These are phyloP conservation scores for Tolypocladium nubicola DNA, from an alignment of 2,329 filamentous ascomycete genomes.

Conservation along the genomic window DNA sequence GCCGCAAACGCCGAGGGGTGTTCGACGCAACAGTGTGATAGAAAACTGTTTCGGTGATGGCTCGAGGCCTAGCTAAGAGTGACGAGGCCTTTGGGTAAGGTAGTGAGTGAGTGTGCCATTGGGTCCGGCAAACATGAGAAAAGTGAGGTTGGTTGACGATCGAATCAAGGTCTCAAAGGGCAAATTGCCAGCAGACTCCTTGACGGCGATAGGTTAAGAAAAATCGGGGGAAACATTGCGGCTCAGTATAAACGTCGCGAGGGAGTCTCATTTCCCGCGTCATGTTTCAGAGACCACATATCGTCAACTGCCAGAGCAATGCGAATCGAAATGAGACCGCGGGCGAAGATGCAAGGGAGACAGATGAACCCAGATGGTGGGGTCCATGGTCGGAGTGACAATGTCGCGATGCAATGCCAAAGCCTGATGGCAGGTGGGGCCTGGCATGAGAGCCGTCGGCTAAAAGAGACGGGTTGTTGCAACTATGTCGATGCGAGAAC, in stretches of 20 bases:
- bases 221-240: background rate
- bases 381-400: background rate
- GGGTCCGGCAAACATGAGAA: background rate
- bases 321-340: constrained; percentile 11
- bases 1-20: constrained; percentile 4
- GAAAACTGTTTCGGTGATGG: background rate
- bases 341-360: constrained; percentile 6
- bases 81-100: background rate
- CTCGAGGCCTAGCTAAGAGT: background rate
- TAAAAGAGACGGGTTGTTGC: background rate
- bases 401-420: background rate
- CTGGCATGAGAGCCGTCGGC: background rate
- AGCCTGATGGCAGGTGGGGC: background rate
- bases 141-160: background rate
- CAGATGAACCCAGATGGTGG: background rate
- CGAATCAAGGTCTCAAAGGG: background rate
- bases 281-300: constrained; percentile 11
- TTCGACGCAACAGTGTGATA: background rate
- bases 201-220: background rate
- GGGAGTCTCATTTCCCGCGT: constrained; percentile 6
- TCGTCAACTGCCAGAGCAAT: constrained; percentile 10
- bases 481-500: background rate
- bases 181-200: background rate
- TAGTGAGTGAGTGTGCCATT: background rate
- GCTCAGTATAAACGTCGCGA: background rate